A percentile compares a stretch with the other conserved stretches of the same genome.
phyloP scores from a whole-genome alignment of 805 yeast genomes.

The Starmerella floricola region DNA sequence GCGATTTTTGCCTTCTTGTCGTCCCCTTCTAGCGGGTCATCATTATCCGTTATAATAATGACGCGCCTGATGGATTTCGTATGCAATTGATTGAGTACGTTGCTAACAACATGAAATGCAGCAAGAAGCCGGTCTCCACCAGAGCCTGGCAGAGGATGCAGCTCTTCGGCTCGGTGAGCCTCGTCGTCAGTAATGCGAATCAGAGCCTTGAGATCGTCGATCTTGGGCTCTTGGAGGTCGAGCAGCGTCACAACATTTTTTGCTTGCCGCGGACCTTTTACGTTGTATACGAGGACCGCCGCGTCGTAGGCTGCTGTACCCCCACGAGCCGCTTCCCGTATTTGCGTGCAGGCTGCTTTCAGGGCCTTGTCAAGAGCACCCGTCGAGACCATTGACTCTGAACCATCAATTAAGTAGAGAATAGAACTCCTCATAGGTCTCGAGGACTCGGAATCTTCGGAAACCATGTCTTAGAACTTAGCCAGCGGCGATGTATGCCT shows the following conservation, averaged over 20 bases:
- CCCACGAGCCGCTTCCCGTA: constrained; percentile 53
- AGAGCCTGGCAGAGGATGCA: constrained; percentile 6
- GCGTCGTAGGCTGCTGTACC: constrained; percentile 52
- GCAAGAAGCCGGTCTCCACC: constrained; percentile 3
- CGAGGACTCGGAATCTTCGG: constrained; percentile 1
- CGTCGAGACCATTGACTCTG: constrained; percentile 25
- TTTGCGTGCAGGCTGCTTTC: constrained; percentile 45
- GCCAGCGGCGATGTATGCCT: too few species aligned
- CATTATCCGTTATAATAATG: constrained; percentile 18
- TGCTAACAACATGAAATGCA: constrained; percentile 10
- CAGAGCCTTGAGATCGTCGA: constrained; percentile 15
- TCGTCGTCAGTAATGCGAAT: constrained; percentile 12
- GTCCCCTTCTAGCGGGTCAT: constrained; percentile 14
- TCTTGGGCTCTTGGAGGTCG: constrained; percentile 15
- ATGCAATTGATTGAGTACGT: constrained; percentile 14
- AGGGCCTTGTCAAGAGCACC: constrained; percentile 28
- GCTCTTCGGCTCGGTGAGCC: neutral
- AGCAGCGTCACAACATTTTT: neutral
- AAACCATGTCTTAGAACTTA: constrained; percentile 14
- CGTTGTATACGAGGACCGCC: constrained; percentile 49
- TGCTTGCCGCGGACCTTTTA: constrained; percentile 29
- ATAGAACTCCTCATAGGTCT: constrained; percentile 26
- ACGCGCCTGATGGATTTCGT: constrained; percentile 14
- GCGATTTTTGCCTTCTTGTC: constrained; percentile 24
- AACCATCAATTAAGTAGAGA: constrained; percentile 29